Conservation (phyloP, 345 rosid species). For the Sisymbrium altissimum region DNA sequence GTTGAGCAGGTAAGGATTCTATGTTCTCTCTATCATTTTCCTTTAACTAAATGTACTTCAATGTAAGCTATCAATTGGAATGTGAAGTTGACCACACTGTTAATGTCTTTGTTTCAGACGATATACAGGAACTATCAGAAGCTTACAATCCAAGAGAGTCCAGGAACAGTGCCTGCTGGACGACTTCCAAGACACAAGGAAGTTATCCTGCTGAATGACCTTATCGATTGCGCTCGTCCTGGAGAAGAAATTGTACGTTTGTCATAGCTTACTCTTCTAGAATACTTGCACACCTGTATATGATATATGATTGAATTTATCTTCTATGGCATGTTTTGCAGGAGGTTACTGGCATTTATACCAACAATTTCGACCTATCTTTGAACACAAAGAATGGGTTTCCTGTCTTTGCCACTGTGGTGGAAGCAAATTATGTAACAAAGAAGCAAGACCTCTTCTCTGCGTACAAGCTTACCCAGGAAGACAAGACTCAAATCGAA, state of each 20-base stretch:
- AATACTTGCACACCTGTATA: not conserved
- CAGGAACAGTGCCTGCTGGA: constrained; percentile 98
- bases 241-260: constrained; percentile 87
- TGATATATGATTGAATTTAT: not conserved
- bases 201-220: constrained; percentile 88
- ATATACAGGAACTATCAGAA: constrained; percentile 96
- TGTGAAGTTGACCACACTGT: not conserved
- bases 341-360: constrained; percentile 95
- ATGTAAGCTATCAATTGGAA: not conserved
- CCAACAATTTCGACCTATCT: constrained; percentile 90
- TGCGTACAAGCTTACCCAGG: constrained; percentile 93
- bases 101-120: constrained; percentile 53
- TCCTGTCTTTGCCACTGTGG: constrained; percentile 95
- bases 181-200: constrained; percentile 99
- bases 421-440: constrained; percentile 85
- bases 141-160: constrained; percentile 96
- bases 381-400: constrained; percentile 96
- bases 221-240: constrained; percentile 95
- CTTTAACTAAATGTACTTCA: not conserved
- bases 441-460: constrained; percentile 98
- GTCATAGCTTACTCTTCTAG: not conserved
- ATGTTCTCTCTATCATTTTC: not conserved
- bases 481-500: constrained; percentile 90
- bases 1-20: constrained; percentile 70
- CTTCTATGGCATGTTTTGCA: constrained; percentile 31